phyloP scores from a whole-genome alignment of 768 basidiomycete genomes.

The Suillus paluster region DNA sequence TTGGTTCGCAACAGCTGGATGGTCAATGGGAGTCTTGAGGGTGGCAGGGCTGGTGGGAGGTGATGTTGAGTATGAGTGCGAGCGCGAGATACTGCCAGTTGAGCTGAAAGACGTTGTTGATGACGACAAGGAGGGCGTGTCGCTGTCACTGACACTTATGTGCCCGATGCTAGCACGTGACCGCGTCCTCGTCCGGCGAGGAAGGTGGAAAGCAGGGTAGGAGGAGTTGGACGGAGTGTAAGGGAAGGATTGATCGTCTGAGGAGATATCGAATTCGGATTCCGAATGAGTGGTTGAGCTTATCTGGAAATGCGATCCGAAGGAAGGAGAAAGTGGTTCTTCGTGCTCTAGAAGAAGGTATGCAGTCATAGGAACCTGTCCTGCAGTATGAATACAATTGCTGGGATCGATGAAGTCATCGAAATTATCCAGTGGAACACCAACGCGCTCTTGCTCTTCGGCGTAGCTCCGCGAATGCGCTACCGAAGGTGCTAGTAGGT shows the following conservation, averaged over 20 bases:
- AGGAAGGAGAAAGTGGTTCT: slow-evolving; percentile 33
- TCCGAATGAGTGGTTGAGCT: slow-evolving; percentile 32
- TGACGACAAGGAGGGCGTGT: slow-evolving; percentile 54
- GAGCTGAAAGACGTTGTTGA: slow-evolving; percentile 45
- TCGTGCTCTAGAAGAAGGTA: slow-evolving; percentile 37
- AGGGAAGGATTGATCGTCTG: slow-evolving; percentile 32
- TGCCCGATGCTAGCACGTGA: slow-evolving; percentile 30
- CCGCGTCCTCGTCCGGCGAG: slow-evolving; percentile 35
- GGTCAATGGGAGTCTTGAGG: slow-evolving; percentile 38
- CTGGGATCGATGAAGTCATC: slow-evolving; percentile 35
- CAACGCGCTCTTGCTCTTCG: slow-evolving; percentile 29
- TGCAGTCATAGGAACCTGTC: slow-evolving; percentile 17
- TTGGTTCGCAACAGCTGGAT: slow-evolving; percentile 19
- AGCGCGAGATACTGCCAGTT: slow-evolving; percentile 31
- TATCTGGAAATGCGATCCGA: slow-evolving; percentile 20
- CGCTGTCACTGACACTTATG: slow-evolving; percentile 42
- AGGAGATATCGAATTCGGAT: slow-evolving; percentile 37
- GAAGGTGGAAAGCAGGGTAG: slow-evolving; percentile 36
- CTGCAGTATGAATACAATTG: slow-evolving; percentile 13
- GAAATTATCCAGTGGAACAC: slow-evolving; percentile 30
- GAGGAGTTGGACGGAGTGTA: slow-evolving; percentile 22
- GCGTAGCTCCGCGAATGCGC: slow-evolving; percentile 25
- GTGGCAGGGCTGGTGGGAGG: slow-evolving; percentile 40
- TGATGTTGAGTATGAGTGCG: slow-evolving; percentile 28
- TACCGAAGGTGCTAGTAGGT: slow-evolving; percentile 45